phyloP scores from a whole-genome alignment of 2,329 filamentous ascomycete genomes.

The Paracoccidioides lutzii region DNA sequence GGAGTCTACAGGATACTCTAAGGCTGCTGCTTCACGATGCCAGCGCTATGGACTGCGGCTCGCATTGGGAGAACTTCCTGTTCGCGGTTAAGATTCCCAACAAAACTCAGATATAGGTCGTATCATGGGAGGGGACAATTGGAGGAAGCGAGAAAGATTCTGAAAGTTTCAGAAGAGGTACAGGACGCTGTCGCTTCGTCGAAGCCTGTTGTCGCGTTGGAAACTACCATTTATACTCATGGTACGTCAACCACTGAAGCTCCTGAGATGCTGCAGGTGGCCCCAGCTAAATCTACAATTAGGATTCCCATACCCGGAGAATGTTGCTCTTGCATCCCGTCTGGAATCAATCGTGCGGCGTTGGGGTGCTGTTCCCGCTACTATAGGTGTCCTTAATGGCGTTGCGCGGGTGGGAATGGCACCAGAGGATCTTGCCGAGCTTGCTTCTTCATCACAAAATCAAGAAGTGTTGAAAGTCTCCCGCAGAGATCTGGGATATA shows the following conservation, averaged over 20 bases:
- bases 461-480: constrained; percentile 68
- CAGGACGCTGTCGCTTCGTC: constrained; percentile 58
- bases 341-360: constrained; percentile 70
- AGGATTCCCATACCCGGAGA: constrained; percentile 60
- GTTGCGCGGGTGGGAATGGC: constrained; percentile 67
- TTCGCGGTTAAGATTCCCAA: neutral
- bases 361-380: constrained; percentile 76
- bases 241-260: constrained; percentile 35
- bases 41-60: neutral
- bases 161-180: constrained; percentile 72
- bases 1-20: neutral
- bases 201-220: constrained; percentile 78
- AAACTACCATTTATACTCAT: constrained; percentile 96
- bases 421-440: constrained; percentile 56
- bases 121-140: neutral
- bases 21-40: neutral
- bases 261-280: neutral
- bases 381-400: constrained; percentile 77
- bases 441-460: constrained; percentile 53
- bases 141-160: constrained; percentile 34
- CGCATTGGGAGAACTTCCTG: neutral
- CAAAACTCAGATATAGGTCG: neutral
- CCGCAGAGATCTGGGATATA: constrained; percentile 69
- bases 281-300: neutral
- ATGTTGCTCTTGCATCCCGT: constrained; percentile 60